These are phyloP conservation scores for Orbilia javanica DNA, from an alignment of 2,329 filamentous ascomycete species.

Conservation along the genomic window DNA sequence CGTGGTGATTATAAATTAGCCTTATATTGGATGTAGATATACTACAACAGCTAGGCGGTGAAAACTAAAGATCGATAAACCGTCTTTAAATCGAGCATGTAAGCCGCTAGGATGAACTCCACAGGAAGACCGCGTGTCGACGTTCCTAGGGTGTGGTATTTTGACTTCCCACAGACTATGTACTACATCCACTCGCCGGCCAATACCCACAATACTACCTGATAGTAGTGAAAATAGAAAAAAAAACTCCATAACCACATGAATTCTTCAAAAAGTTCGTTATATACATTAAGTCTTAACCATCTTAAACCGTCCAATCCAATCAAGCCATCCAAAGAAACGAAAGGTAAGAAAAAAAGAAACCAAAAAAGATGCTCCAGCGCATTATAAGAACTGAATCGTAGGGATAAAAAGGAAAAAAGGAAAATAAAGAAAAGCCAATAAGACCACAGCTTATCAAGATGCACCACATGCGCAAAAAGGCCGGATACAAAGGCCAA, in stretches of 20 bases:
- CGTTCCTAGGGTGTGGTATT: no score
- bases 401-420: not conserved
- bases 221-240: no score
- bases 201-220: no score
- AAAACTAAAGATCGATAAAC: no score
- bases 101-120: no score
- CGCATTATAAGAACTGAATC: constrained; percentile 14
- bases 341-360: not conserved
- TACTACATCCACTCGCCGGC: not conserved
- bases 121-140: no score
- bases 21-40: no score
- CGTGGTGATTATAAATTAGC: no score
- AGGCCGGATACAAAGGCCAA: not conserved
- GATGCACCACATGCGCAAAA: constrained; percentile 16
- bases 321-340: not conserved
- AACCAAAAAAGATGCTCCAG: constrained; percentile 9
- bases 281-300: constrained; percentile 44
- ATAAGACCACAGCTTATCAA: not conserved
- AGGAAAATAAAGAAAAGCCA: not conserved
- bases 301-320: constrained; percentile 13
- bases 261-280: constrained; percentile 14
- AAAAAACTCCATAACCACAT: constrained; percentile 10
- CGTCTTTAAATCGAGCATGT: no score
- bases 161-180: not conserved
- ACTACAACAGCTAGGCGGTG: no score